A percentile compares a stretch with the other conserved stretches of the same genome.
Conservation (phyloP, 225 moss, liverwort and hornwort species). For the Physcomitrium patens region DNA sequence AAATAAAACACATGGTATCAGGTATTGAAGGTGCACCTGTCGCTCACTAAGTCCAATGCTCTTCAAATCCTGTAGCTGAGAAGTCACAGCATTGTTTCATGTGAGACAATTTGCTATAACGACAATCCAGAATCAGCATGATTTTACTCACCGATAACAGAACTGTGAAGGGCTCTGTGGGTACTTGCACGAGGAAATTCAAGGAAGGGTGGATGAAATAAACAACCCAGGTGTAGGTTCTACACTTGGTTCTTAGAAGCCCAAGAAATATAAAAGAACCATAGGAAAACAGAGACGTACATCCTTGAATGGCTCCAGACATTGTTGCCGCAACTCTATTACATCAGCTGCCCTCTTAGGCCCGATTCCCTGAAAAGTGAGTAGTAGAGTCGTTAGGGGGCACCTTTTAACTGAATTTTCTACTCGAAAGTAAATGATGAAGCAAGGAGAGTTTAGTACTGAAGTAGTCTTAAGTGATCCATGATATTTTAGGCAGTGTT, state of each 20-base stretch:
- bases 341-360: constrained; percentile 38
- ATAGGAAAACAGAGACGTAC: constrained; percentile 5
- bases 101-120: not conserved
- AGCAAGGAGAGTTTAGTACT: not conserved
- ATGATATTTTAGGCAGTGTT: not conserved
- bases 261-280: not conserved
- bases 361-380: constrained; percentile 36
- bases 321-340: constrained; percentile 24
- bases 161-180: not conserved
- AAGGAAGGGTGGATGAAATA: not conserved
- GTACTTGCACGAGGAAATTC: not conserved
- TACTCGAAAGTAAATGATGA: not conserved
- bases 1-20: not conserved
- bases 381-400: not conserved
- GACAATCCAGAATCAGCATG: not conserved
- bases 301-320: constrained; percentile 39
- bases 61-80: constrained; percentile 42
- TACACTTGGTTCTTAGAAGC: not conserved
- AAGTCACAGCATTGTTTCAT: not conserved
- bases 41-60: constrained; percentile 39
- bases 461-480: not conserved
- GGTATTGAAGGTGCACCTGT: constrained; percentile 22
- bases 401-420: not conserved
- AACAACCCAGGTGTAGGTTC: not conserved
- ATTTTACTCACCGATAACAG: not conserved